Evolutionary conservation across 2,329 filamentous ascomycete genomes (phyloP), one percentile per base, ranked within the genome.

Genomic region (Diaporthe destruens): DNA sequence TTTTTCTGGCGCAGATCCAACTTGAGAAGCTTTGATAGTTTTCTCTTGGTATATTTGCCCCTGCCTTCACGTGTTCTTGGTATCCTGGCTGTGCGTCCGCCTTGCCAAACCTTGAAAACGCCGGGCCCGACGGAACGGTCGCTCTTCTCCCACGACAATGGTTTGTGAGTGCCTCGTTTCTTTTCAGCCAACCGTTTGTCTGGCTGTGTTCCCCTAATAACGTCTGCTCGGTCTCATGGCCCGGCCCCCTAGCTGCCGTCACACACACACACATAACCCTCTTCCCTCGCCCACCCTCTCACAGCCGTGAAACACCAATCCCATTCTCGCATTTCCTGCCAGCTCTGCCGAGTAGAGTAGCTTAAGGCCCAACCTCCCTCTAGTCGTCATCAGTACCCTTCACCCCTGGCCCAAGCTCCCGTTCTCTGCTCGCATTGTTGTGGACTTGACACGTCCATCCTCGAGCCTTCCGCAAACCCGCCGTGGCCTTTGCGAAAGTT

Each of bases 131-230:
- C 51, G 39, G 63, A 56, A 32, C n/a, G 11, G 20, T 34, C 56
- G 25, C 20, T 55, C 25, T 29, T n/a, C 51, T 63, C 44, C 36
- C n/a, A 57, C 69, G 25, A 74, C 39, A 42, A 74, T 74, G 73
- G 73, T 71, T 74, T 70, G 73, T 74, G 25, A 72, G 73, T 74
- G 36, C 70, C 9, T 39, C 4, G 11, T 39, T 39, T 39, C 36
- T 51, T 54, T 54, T 36, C n/a, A 39, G 8, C 39, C 20, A 49
- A 29, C 16, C 69, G 20, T 69, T 23, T 23, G 18, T 23, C 20
- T 47, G 55, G 63, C 69, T 47, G 63, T 53, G 53, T 59, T 23
- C 36, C 53, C 69, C n/a, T 36, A 55, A 51, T 36, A 55, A 51
- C 44, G 71, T 32, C 70, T 54, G 42, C 53, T 32, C 32, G 6